Evolutionary conservation across 306 rosid genomes (phyloP).

Genomic region (Carpinus viminea): DNA sequence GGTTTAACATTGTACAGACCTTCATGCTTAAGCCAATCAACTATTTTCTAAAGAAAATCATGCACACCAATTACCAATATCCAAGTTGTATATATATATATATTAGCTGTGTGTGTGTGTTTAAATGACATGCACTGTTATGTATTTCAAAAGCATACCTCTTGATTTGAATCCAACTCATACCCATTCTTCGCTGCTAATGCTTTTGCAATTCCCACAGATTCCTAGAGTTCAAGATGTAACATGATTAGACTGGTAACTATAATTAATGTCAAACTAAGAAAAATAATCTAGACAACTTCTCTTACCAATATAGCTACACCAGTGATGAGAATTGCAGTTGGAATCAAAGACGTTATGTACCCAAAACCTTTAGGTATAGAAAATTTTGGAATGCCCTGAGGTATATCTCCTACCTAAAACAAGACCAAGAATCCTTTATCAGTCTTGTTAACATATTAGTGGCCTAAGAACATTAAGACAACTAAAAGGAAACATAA

Average conservation of each 20-base stretch:
- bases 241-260: slow-evolving; percentile 12
- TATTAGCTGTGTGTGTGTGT: background rate
- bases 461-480: slow-evolving; percentile 10
- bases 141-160: slow-evolving; percentile 59
- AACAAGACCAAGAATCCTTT: slow-evolving; percentile 24
- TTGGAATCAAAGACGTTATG: slow-evolving; percentile 78
- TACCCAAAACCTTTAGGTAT: slow-evolving; percentile 74
- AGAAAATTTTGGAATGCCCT: slow-evolving; percentile 87
- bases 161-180: slow-evolving; percentile 97
- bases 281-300: slow-evolving; percentile 15
- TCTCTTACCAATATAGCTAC: slow-evolving; percentile 91
- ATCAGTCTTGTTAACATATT: slow-evolving; percentile 18
- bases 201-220: slow-evolving; percentile 98
- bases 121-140: slow-evolving; percentile 13
- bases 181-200: slow-evolving; percentile 97
- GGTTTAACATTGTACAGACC: background rate
- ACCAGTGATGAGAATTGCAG: slow-evolving; percentile 89
- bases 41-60: background rate
- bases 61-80: background rate
- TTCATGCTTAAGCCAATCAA: background rate
- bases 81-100: background rate
- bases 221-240: slow-evolving; percentile 61
- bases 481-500: slow-evolving; percentile 23
- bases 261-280: slow-evolving; percentile 17
- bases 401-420: slow-evolving; percentile 96